Evolutionary conservation across 352 stramenopile genomes (phyloP).

Genomic region (Thraustochytrium striatum): DNA sequence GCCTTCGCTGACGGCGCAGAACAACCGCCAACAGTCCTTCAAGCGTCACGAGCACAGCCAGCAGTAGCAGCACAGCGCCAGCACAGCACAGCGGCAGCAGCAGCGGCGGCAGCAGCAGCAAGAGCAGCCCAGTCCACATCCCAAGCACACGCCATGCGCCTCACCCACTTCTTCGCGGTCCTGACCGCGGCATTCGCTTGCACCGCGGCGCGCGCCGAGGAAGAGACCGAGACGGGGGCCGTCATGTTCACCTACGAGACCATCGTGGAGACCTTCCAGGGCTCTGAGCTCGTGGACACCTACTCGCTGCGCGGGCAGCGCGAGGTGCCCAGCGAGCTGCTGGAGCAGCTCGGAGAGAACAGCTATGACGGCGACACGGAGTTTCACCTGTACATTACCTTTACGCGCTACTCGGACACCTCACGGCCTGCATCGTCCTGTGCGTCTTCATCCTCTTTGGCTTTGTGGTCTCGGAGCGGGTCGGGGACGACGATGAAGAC

Average conservation of each 20-base stretch:
- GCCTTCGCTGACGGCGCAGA: no score
- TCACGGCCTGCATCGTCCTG: background rate
- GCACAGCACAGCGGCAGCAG: no score
- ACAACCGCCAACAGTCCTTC: no score
- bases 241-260: background rate
- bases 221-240: background rate
- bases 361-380: background rate
- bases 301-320: background rate
- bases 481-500: background rate
- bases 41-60: no score
- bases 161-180: no score
- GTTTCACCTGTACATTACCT: background rate
- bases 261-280: background rate
- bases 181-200: no score
- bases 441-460: background rate
- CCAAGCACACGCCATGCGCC: no score
- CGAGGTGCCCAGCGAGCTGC: background rate
- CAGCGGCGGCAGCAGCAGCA: no score
- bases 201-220: no score
- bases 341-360: no score
- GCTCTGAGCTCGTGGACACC: background rate
- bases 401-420: background rate
- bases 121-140: no score
- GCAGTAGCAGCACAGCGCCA: no score
- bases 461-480: background rate